Conservation (phyloP, 371 early-diverging fungal genomes). For the Mucor lusitanicus region DNA sequence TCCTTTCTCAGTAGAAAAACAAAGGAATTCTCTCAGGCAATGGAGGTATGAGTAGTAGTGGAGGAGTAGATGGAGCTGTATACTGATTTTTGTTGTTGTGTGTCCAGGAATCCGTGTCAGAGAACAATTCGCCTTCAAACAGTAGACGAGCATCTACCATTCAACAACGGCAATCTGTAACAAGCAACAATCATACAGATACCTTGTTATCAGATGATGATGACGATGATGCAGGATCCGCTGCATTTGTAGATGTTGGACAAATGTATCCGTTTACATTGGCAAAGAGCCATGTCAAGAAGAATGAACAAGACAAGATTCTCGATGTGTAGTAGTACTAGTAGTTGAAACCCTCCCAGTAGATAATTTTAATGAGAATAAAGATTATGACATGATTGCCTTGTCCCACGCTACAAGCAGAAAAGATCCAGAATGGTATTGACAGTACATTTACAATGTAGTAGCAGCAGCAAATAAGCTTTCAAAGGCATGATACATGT, state of each 20-base stretch:
- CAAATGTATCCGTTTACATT: constrained; percentile 32
- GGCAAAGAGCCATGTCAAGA: neutral
- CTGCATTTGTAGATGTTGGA: constrained; percentile 41
- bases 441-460: too few species aligned
- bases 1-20: constrained; percentile 58
- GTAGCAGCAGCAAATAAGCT: too few species aligned
- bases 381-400: too few species aligned
- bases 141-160: constrained; percentile 1
- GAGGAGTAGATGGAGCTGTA: neutral
- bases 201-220: constrained; percentile 6
- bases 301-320: constrained; percentile 3
- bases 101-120: constrained; percentile 12
- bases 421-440: too few species aligned
- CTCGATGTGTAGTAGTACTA: constrained; percentile 11
- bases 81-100: neutral
- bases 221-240: constrained; percentile 30
- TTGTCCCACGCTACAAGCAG: too few species aligned
- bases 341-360: too few species aligned
- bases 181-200: neutral
- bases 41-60: constrained; percentile 42
- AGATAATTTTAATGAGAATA: too few species aligned
- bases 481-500: neutral
- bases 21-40: constrained; percentile 54
- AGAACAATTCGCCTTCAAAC: constrained; percentile 4
- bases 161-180: neutral